phyloP scores from a whole-genome alignment of 768 basidiomycete species.

The Auricularia sp. region DNA sequence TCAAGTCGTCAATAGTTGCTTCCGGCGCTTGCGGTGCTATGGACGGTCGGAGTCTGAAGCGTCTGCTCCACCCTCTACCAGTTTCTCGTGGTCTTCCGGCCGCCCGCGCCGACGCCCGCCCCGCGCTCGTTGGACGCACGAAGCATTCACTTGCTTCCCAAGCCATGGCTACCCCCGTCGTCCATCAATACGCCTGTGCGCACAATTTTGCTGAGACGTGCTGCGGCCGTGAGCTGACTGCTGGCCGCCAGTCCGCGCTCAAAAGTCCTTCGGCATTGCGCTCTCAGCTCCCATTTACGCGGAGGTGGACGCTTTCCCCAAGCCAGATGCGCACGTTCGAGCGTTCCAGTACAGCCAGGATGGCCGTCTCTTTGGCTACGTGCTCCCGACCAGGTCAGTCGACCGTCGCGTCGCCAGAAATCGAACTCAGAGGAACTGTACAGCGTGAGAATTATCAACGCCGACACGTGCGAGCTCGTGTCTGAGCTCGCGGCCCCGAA shows the following conservation, averaged over 20 bases:
- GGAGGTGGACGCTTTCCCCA: conserved; percentile 48
- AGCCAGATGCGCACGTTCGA: conserved; percentile 62
- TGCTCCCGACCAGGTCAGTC: conserved; percentile 61
- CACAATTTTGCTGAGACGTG: not conserved
- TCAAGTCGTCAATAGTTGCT: too few species aligned
- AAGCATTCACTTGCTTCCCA: conserved; percentile 21
- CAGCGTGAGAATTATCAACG: conserved; percentile 70
- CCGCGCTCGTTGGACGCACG: not conserved
- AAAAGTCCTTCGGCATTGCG: conserved; percentile 85
- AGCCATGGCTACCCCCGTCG: conserved; percentile 59
- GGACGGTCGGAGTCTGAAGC: too few species aligned
- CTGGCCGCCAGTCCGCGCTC: conserved; percentile 63
- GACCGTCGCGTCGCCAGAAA: conserved; percentile 5
- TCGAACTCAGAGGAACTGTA: conserved; percentile 11
- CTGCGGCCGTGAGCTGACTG: not conserved
- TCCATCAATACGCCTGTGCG: conserved; percentile 77
- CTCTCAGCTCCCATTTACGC: conserved; percentile 70
- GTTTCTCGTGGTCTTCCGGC: too few species aligned
- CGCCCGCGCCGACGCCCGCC: too few species aligned
- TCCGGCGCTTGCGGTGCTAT: too few species aligned
- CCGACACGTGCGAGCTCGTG: conserved; percentile 59
- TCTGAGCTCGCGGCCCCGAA: conserved; percentile 66
- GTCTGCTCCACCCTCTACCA: too few species aligned
- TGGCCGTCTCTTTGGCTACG: conserved; percentile 80
- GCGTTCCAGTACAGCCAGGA: conserved; percentile 77